Evolutionary conservation across 768 basidiomycete genomes (phyloP).

Genomic region (Phaffia tasmanica): DNA sequence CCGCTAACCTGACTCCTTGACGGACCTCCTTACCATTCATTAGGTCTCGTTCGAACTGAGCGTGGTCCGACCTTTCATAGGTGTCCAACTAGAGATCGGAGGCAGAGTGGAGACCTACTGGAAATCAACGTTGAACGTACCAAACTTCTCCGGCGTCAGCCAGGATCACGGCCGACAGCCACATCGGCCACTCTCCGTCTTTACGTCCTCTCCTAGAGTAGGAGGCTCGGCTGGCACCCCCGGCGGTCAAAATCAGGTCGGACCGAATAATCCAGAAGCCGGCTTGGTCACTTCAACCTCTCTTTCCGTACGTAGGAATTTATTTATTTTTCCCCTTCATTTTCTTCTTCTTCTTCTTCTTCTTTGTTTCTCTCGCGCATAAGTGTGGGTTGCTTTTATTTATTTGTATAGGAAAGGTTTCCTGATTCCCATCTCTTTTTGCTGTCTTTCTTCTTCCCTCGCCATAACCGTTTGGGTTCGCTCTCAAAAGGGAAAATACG

Average conservation of each 20-base stretch:
- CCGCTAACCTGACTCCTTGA: too few relatives aligned
- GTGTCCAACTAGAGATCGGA: conserved; percentile 84
- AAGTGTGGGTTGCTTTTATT: too few relatives aligned
- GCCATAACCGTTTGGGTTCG: background rate
- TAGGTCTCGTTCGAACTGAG: conserved; percentile 81
- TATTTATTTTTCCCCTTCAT: too few relatives aligned
- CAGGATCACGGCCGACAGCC: conserved; percentile 40
- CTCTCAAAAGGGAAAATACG: conserved; percentile 54
- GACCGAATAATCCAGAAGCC: conserved; percentile 29
- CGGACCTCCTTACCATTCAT: background rate
- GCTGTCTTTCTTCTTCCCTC: background rate
- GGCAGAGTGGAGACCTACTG: conserved; percentile 96
- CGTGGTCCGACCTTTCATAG: conserved; percentile 77
- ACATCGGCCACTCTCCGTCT: conserved; percentile 36
- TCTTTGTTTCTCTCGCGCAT: too few relatives aligned
- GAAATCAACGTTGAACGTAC: conserved; percentile 70
- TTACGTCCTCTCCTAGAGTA: conserved; percentile 35
- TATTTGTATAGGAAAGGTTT: too few relatives aligned
- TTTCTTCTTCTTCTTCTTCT: too few relatives aligned
- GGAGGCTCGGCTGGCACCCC: conserved; percentile 21
- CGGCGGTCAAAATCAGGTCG: conserved; percentile 24
- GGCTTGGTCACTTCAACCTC: conserved; percentile 68
- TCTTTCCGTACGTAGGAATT: conserved; percentile 41
- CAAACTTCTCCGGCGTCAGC: conserved; percentile 36
- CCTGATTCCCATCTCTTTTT: too few relatives aligned